Evolutionary conservation across 805 yeast genomes (phyloP).

Genomic region (Myxozyma udenii): DNA sequence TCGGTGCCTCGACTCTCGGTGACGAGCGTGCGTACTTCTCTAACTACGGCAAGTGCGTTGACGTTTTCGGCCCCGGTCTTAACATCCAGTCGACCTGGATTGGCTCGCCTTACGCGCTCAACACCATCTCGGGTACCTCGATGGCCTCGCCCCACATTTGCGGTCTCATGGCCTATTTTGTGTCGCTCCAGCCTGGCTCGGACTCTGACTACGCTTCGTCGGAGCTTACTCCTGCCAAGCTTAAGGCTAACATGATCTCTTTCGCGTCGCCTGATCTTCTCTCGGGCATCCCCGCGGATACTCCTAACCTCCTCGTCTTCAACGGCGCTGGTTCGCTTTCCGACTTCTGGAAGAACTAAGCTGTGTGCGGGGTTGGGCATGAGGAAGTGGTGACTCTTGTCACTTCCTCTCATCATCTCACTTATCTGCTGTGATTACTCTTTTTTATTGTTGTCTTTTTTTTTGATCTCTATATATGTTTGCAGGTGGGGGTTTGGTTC

Average conservation of each 20-base stretch:
- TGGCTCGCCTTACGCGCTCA: slow-evolving; percentile 51
- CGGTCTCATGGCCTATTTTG: slow-evolving; percentile 55
- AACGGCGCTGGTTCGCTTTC: slow-evolving; percentile 57
- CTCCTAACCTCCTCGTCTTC: slow-evolving; percentile 58
- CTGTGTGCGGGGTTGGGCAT: no score
- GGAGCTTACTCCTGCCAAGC: slow-evolving; percentile 44
- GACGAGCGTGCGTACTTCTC: slow-evolving; percentile 94
- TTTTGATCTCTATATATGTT: no score
- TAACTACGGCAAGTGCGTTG: slow-evolving; percentile 93
- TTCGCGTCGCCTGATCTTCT: slow-evolving; percentile 52
- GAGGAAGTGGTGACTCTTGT: no score
- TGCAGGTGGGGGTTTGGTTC: no score
- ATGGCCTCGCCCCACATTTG: slow-evolving; percentile 63
- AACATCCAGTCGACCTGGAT: slow-evolving; percentile 56
- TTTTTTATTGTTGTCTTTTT: neutral
- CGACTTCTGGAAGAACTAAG: slow-evolving; percentile 47
- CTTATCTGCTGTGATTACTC: neutral
- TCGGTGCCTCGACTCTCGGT: slow-evolving; percentile 87
- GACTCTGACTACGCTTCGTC: slow-evolving; percentile 50
- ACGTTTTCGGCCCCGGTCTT: slow-evolving; percentile 92
- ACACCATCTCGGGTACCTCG: slow-evolving; percentile 58
- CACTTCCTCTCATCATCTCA: no score
- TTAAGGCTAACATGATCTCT: slow-evolving; percentile 43
- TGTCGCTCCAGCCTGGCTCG: slow-evolving; percentile 53
- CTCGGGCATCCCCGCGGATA: slow-evolving; percentile 46